Evolutionary conservation across 2,329 filamentous ascomycete genomes (phyloP).

Genomic region (Neonectria coccinea): DNA sequence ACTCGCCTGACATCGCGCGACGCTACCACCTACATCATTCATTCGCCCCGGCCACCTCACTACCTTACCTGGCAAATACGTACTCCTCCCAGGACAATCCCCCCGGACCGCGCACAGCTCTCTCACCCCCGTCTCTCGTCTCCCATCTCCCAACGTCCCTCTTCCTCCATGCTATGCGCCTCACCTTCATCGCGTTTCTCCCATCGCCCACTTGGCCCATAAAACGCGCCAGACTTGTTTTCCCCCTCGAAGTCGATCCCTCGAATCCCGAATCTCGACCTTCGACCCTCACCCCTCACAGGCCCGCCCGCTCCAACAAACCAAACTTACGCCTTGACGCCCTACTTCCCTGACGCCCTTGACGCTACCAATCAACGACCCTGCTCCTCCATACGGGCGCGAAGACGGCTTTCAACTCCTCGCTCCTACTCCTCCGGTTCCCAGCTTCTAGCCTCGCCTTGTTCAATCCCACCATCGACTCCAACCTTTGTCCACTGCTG

Average conservation of each 20-base stretch:
- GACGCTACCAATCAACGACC: slow-evolving; percentile 47
- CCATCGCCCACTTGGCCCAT: slow-evolving; percentile 20
- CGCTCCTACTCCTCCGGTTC: slow-evolving; percentile 36
- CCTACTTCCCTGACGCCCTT: slow-evolving; percentile 40
- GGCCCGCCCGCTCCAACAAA: slow-evolving; percentile 30
- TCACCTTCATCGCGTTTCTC: slow-evolving; percentile 18
- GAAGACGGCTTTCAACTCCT: slow-evolving; percentile 41
- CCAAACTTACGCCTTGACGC: slow-evolving; percentile 41
- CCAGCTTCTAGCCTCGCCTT: slow-evolving; percentile 36
- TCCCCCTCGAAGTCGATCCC: slow-evolving; percentile 19
- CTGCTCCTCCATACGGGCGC: slow-evolving; percentile 39
- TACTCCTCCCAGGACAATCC: slow-evolving; percentile 24
- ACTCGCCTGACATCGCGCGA: slow-evolving; percentile 31
- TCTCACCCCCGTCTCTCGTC: slow-evolving; percentile 21
- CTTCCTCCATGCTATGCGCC: slow-evolving; percentile 26
- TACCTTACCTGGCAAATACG: slow-evolving; percentile 25
- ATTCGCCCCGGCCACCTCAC: background rate
- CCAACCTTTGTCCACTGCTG: slow-evolving; percentile 24
- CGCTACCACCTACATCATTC: slow-evolving; percentile 21
- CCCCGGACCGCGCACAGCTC: slow-evolving; percentile 24
- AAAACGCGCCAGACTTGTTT: slow-evolving; percentile 17
- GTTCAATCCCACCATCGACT: slow-evolving; percentile 30
- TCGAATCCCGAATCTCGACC: slow-evolving; percentile 13
- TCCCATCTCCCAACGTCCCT: slow-evolving; percentile 18
- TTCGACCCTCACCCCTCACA: slow-evolving; percentile 18